phyloP scores from a whole-genome alignment of 1,139 yeast genomes.

The Taphrina flavorubra region DNA sequence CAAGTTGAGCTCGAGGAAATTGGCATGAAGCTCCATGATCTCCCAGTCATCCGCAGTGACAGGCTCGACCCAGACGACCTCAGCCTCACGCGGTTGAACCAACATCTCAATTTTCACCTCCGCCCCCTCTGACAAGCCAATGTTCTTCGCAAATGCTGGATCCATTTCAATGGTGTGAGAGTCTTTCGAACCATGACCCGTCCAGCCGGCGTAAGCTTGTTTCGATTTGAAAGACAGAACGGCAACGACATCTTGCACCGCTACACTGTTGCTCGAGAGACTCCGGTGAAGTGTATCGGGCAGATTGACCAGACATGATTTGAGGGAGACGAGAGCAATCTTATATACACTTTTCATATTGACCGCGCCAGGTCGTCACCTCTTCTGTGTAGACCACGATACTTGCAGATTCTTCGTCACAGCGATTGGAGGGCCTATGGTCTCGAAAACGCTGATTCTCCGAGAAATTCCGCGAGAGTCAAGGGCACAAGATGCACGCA shows the following conservation, averaged over 20 bases:
- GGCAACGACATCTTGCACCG: slow-evolving; percentile 67
- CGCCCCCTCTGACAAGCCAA: slow-evolving; percentile 57
- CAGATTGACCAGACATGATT: slow-evolving; percentile 65
- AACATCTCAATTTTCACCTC: slow-evolving; percentile 55
- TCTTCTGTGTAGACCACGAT: too few relatives aligned
- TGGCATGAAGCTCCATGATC: slow-evolving; percentile 72
- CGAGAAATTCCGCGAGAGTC: too few relatives aligned
- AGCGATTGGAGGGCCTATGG: too few relatives aligned
- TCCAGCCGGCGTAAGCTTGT: slow-evolving; percentile 74
- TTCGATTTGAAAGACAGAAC: slow-evolving; percentile 54
- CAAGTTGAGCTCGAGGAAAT: slow-evolving; percentile 72
- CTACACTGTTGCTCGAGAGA: slow-evolving; percentile 61
- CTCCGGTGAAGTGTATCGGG: slow-evolving; percentile 61
- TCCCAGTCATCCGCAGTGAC: slow-evolving; percentile 86
- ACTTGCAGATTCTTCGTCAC: too few relatives aligned
- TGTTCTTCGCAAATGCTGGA: slow-evolving; percentile 58
- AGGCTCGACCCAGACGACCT: slow-evolving; percentile 78
- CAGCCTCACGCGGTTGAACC: slow-evolving; percentile 59
- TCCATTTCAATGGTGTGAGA: slow-evolving; percentile 58
- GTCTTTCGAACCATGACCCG: slow-evolving; percentile 64
- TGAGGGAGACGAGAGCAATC: slow-evolving; percentile 53
- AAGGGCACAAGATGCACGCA: too few relatives aligned
- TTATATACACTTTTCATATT: slow-evolving; percentile 11
- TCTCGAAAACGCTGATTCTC: too few relatives aligned
- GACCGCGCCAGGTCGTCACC: background rate